These are phyloP conservation scores for Exophiala spinifera DNA, from an alignment of 2,329 filamentous ascomycete species.

Conservation along the genomic window DNA sequence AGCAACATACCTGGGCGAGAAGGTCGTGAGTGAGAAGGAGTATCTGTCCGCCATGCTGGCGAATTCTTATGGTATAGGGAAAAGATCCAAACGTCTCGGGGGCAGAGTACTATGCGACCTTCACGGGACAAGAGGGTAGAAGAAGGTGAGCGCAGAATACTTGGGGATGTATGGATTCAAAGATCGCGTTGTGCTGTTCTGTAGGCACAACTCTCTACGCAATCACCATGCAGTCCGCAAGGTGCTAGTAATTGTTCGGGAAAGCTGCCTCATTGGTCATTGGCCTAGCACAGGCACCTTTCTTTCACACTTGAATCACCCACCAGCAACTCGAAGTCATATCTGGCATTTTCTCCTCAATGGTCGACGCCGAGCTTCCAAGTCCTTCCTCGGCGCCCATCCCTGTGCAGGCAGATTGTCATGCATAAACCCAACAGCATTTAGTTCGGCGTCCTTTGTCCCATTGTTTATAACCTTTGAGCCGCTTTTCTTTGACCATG, in stretches of 20 bases:
- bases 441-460: background rate
- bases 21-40: constrained; percentile 98
- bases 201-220: constrained; percentile 1
- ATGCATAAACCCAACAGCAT: too few relatives aligned
- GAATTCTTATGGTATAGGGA: background rate
- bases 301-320: too few relatives aligned
- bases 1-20: constrained; percentile 87
- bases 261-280: background rate
- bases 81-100: background rate
- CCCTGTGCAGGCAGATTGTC: background rate
- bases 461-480: background rate
- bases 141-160: background rate
- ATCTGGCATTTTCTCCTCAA: background rate
- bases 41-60: constrained; percentile 88
- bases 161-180: background rate
- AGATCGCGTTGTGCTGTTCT: too few relatives aligned
- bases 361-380: too few relatives aligned
- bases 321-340: background rate
- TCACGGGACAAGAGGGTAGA: background rate
- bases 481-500: constrained; percentile 5
- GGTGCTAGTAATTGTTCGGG: background rate
- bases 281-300: too few relatives aligned
- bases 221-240: background rate
- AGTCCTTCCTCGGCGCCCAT: too few relatives aligned
- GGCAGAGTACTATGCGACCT: background rate